phyloP scores from a whole-genome alignment of 2,329 filamentous ascomycete genomes.

The Macrophomina pseudophaseolina region DNA sequence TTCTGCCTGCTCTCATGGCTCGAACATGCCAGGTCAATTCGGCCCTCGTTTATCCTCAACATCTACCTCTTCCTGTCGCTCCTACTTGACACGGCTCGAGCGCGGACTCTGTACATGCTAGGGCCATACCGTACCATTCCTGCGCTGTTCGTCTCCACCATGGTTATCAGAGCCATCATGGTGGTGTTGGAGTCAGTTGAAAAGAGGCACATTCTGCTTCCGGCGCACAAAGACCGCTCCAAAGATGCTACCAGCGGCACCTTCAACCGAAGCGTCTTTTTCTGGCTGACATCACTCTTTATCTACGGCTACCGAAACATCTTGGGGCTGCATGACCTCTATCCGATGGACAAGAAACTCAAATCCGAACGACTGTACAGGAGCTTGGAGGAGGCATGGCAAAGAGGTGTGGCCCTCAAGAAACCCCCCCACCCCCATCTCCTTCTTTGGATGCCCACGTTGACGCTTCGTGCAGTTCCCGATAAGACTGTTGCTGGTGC shows the following conservation, averaged over 20 bases:
- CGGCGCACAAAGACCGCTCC: slow-evolving; percentile 25
- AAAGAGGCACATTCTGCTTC: slow-evolving; percentile 27
- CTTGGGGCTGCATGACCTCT: slow-evolving; percentile 6
- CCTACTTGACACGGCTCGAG: slow-evolving; percentile 53
- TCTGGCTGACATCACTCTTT: slow-evolving; percentile 31
- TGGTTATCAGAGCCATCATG: slow-evolving; percentile 27
- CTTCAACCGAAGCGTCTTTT: slow-evolving; percentile 30
- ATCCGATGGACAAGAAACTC: slow-evolving; percentile 6
- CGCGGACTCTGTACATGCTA: slow-evolving; percentile 43
- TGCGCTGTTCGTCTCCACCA: slow-evolving; percentile 1
- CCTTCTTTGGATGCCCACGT: neutral
- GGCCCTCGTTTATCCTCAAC: slow-evolving; percentile 55
- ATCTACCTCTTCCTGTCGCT: slow-evolving; percentile 53
- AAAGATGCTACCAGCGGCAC: slow-evolving; percentile 30
- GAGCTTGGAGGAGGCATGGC: neutral
- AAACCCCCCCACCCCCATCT: neutral
- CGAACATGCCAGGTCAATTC: slow-evolving; percentile 53
- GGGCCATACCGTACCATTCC: slow-evolving; percentile 35
- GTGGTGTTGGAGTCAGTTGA: slow-evolving; percentile 29
- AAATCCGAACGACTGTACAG: slow-evolving; percentile 8
- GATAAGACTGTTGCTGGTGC: neutral
- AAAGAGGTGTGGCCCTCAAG: neutral
- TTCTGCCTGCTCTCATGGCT: slow-evolving; percentile 51
- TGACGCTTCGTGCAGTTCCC: neutral
- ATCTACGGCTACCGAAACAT: slow-evolving; percentile 27